Evolutionary conservation across 176 grass and related monocot species (phyloP).

Genomic region (Avena insularis): DNA sequence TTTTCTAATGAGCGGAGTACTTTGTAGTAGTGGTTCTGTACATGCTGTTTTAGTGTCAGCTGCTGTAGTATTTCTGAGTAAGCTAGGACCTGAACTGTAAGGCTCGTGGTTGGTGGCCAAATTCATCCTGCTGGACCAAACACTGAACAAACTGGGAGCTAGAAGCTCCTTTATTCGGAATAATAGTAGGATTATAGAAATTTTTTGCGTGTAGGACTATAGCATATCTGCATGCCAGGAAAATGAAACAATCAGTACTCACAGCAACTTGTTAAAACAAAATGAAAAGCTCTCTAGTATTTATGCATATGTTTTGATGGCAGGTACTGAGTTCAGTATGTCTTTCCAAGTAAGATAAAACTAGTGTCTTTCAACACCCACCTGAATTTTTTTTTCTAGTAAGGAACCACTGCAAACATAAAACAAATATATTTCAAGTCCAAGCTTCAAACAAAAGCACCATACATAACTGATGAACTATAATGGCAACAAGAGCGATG

Average conservation of each 20-base stretch:
- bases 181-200: background rate
- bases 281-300: background rate
- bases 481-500: background rate
- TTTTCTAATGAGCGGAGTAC: background rate
- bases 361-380: background rate
- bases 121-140: background rate
- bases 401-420: conserved; percentile 8
- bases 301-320: background rate
- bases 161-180: background rate
- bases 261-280: background rate
- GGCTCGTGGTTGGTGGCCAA: background rate
- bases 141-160: background rate
- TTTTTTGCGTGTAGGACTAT: background rate
- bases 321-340: background rate
- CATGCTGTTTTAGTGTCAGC: background rate
- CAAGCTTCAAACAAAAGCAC: background rate
- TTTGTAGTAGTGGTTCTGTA: background rate
- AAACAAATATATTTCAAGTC: conserved; percentile 3
- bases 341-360: background rate
- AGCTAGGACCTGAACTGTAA: background rate
- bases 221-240: background rate
- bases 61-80: background rate
- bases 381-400: background rate
- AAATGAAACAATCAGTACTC: conserved; percentile 9
- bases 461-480: background rate